These are phyloP conservation scores for Priceomyces fermenticarens DNA, from an alignment of 805 yeast species.

Conservation along the genomic window DNA sequence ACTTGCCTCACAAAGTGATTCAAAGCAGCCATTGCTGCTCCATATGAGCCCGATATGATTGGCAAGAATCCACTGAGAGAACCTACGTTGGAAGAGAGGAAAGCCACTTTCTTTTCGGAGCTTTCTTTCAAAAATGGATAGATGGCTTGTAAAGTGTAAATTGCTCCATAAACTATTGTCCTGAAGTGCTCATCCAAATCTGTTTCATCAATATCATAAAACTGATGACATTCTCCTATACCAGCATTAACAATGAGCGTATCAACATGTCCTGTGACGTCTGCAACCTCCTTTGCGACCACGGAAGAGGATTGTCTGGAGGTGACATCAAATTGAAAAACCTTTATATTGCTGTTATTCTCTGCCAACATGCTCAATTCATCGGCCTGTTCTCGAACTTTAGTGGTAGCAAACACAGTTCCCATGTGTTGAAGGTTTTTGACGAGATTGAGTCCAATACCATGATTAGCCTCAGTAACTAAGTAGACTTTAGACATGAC, in stretches of 20 bases:
- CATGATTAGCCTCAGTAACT: slow-evolving; percentile 40
- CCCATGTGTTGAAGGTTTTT: slow-evolving; percentile 19
- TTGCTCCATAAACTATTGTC: slow-evolving; percentile 28
- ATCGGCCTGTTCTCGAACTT: slow-evolving; percentile 27
- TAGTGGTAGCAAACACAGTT: slow-evolving; percentile 39
- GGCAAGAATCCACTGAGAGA: slow-evolving; percentile 21
- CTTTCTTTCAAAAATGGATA: slow-evolving; percentile 21
- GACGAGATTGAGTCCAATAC: slow-evolving; percentile 36
- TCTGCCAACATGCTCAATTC: slow-evolving; percentile 8
- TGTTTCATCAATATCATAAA: slow-evolving; percentile 14
- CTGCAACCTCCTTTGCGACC: slow-evolving; percentile 1
- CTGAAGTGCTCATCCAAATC: slow-evolving; percentile 12
- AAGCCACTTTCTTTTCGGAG: slow-evolving; percentile 23
- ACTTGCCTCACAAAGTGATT: slow-evolving; percentile 24
- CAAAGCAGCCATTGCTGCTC: slow-evolving; percentile 25
- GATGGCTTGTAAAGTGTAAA: slow-evolving; percentile 22
- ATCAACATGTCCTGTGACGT: slow-evolving; percentile 19
- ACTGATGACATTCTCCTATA: slow-evolving; percentile 10
- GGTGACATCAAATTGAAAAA: slow-evolving; percentile 15
- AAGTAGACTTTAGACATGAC: slow-evolving; percentile 9
- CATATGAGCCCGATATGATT: slow-evolving; percentile 19
- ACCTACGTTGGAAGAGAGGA: slow-evolving; percentile 28
- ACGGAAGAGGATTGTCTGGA: slow-evolving; percentile 25
- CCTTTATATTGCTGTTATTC: slow-evolving; percentile 10
- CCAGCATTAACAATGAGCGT: slow-evolving; percentile 34